A percentile compares a stretch with the other conserved stretches of the same genome.
Evolutionary conservation across 441 rosid genomes (phyloP).

Genomic region (Sinapis alba): DNA sequence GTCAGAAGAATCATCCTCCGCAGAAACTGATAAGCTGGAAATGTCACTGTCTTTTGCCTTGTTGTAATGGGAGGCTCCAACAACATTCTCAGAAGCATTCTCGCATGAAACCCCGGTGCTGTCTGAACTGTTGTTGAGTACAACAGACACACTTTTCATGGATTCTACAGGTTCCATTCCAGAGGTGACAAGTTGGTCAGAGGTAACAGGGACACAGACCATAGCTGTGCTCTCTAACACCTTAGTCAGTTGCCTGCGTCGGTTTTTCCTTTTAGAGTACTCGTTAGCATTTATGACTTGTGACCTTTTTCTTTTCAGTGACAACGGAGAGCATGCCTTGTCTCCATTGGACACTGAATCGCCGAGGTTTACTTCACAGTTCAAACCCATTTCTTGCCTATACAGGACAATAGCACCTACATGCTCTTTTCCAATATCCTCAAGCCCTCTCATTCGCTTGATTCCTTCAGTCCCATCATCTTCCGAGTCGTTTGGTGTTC

Average conservation of each 20-base stretch:
- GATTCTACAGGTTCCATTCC: constrained; percentile 65
- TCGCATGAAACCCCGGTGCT: constrained; percentile 72
- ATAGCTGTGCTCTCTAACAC: constrained; percentile 91
- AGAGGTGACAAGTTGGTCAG: constrained; percentile 67
- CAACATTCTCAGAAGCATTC: constrained; percentile 59
- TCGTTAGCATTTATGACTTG: constrained; percentile 66
- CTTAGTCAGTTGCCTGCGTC: constrained; percentile 83
- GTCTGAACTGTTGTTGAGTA: constrained; percentile 64
- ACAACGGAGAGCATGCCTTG: constrained; percentile 50
- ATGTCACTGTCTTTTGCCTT: constrained; percentile 60
- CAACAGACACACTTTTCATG: constrained; percentile 49
- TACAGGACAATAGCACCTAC: constrained; percentile 39
- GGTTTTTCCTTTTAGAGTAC: constrained; percentile 66
- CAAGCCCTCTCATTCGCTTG: constrained; percentile 98
- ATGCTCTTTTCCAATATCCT: constrained; percentile 73
- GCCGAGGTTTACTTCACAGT: no score
- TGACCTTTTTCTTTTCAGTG: constrained; percentile 72
- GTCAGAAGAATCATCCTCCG: constrained; percentile 59
- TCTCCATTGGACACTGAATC: constrained; percentile 55
- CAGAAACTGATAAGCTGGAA: constrained; percentile 47
- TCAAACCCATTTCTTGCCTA: constrained; percentile 45
- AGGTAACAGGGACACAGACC: constrained; percentile 80
- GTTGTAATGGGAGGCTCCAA: constrained; percentile 53
- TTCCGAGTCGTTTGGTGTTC: constrained; percentile 94
- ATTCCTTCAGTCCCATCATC: constrained; percentile 95